These are phyloP conservation scores for Ceratocystis lukuohia DNA, from an alignment of 2,329 filamentous ascomycete species.

Conservation along the genomic window DNA sequence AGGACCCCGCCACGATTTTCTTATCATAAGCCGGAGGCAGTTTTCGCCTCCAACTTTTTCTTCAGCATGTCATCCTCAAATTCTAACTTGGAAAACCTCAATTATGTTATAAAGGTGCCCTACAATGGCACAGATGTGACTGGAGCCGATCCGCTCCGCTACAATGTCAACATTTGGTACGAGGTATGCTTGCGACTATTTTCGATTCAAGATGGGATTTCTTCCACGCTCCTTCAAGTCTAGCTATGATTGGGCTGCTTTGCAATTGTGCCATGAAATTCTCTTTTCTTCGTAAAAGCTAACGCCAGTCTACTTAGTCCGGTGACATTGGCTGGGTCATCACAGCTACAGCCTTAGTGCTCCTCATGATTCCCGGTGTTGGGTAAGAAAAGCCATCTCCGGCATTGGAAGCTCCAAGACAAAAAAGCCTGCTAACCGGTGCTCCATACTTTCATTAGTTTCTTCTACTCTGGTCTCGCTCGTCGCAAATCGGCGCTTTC, in stretches of 20 bases:
- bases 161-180: slow-evolving; percentile 69
- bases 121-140: slow-evolving; percentile 53
- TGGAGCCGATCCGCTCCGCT: slow-evolving; percentile 53
- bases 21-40: background rate
- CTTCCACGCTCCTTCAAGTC: background rate
- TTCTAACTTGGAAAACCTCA: slow-evolving; percentile 32
- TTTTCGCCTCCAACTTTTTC: background rate
- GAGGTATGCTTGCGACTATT: slow-evolving; percentile 36
- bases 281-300: background rate
- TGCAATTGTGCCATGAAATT: background rate
- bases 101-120: slow-evolving; percentile 36
- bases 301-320: slow-evolving; percentile 33
- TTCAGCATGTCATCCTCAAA: slow-evolving; percentile 25
- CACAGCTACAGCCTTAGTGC: slow-evolving; percentile 64
- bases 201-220: background rate
- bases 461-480: slow-evolving; percentile 87
- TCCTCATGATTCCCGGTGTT: slow-evolving; percentile 88
- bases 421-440: background rate
- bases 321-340: slow-evolving; percentile 82
- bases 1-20: background rate
- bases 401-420: background rate
- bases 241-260: background rate
- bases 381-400: slow-evolving; percentile 37
- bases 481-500: slow-evolving; percentile 80
- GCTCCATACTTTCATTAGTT: slow-evolving; percentile 27